Evolutionary conservation across 2,329 filamentous ascomycete genomes (phyloP).

Genomic region (Claviceps sp.): DNA sequence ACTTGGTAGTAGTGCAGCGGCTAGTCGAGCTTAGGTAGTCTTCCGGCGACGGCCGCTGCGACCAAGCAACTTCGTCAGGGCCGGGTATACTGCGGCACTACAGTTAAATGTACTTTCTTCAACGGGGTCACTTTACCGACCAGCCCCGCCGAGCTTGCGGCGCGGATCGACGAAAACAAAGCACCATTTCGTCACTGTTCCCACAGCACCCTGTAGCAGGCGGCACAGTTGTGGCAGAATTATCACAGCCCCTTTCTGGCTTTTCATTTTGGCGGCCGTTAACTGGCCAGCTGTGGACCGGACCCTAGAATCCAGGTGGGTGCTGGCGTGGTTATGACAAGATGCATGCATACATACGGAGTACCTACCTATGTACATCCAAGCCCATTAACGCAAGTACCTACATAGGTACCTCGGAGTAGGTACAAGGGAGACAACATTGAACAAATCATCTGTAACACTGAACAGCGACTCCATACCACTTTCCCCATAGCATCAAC

Average conservation of each 20-base stretch:
- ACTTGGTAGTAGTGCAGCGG: background rate
- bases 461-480: background rate
- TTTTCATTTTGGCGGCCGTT: conserved; percentile 1
- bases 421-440: too few relatives aligned
- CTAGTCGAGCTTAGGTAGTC: background rate
- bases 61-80: background rate
- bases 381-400: background rate
- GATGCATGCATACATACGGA: conserved; percentile 2
- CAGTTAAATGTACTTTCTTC: background rate
- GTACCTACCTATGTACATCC: too few relatives aligned
- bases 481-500: background rate
- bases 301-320: background rate
- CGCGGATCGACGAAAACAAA: background rate
- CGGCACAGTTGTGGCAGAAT: conserved; percentile 7
- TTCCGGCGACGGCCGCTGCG: background rate
- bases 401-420: background rate
- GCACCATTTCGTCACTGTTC: background rate
- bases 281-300: background rate
- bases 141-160: background rate
- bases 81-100: background rate
- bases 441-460: background rate
- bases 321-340: background rate
- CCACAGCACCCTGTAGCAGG: background rate
- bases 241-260: conserved; percentile 3
- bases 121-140: conserved; percentile 1